Evolutionary conservation across 305 asterid genomes (phyloP), one percentile per base, ranked within the genome.

Genomic region (Solanum chacoense): DNA sequence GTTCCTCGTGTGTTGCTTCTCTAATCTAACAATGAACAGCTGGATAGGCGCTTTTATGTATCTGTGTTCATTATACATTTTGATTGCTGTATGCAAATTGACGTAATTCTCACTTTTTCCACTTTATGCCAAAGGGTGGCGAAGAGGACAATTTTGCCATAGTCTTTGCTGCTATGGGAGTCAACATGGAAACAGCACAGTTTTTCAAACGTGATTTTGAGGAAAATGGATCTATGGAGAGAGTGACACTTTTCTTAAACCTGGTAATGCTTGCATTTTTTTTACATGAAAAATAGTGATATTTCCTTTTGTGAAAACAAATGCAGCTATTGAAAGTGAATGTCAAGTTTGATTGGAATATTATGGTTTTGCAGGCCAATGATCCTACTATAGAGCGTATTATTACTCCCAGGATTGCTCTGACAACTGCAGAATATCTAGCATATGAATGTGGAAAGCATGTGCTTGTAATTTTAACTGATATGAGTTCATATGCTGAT

Each of bases 131-230:
- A 87, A 91, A 95, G 98, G 96, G 85, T 89, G 97, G 91, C n/a
- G 98, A 92, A 91, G 99, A 95, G 91, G 99, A 96, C 94, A 95
- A 96, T 91, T 96, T 96, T 92, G 99, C 99, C 88, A 96, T 96
- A 90, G 99, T 96, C 90, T 96, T 96, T 93, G 98, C 98, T 69
- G 99, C 99, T 90, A 96, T 96, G 99, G 99, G 99, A 93, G 99
- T 96, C 85, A 96, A 96, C 94, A 96, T 96, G 99, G 99, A 96
- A 94, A 96, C 99, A 31, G 98, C 99, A 71, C 98, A 95, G 87
- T 96, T 96, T 92, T 96, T 96, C 90, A 95, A 96, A 93, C 98
- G 98, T 93, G 99, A 96, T 93, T 96, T 96, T 88, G 99, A 96
- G 96, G 99, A 96, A 92, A 96, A 96, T 90, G 99, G 99, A 78